Base-by-base conservation (phyloP, 306 rosid species). In the Gillenia trifoliata region DNA sequence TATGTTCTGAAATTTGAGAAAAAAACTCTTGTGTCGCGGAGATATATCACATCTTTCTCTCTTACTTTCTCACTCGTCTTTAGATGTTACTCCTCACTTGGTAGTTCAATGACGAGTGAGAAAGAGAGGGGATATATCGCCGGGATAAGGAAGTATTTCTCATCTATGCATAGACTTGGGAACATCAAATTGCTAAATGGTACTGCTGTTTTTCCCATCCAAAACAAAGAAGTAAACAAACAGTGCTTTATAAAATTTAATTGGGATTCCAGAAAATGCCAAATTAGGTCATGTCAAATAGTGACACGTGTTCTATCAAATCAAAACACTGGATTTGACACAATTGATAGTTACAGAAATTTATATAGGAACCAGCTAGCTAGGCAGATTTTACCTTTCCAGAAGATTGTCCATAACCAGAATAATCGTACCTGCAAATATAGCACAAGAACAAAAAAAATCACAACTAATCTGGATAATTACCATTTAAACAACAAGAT, bases 401-500 rank as follows among this genome's bases (percentile, higher is more conserved):
- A 54, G 88, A 81, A 77, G 94, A 89, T 75, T 87, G 89, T 73
- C 94, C 94, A 81, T 89, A 87, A 9, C 94, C 94, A 89, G 94
- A 89, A 76, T 89, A 89, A 76, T 89, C 94, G 28, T 85, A 89
- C 80, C 94, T 89, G 82, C 73, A 86, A 11, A 26, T 5, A 59
- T 13, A 26, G 45, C 50, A 75, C 40, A 47, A 47, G 52, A 1
- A 45, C n/a, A 13, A 29, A 71, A 36, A 30, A 67, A 60, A 26
- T 61, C 55, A 67, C 11, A 47, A 62, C 54, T 30, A 20, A 55
- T n/a, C 13, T 3, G 28, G 23, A n/a, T n/a, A 2, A 8, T 3
- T n/a, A 52, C 9, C 22, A 0, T 8, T 7, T 7, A 52, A 47
- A 15, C 3, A 47, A 5, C 8, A 2, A 15, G 5, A 47, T 47